Evolutionary conservation across 2,329 filamentous ascomycete genomes (phyloP), one percentile per base, ranked within the genome.

Genomic region (Penicillium concentricum): DNA sequence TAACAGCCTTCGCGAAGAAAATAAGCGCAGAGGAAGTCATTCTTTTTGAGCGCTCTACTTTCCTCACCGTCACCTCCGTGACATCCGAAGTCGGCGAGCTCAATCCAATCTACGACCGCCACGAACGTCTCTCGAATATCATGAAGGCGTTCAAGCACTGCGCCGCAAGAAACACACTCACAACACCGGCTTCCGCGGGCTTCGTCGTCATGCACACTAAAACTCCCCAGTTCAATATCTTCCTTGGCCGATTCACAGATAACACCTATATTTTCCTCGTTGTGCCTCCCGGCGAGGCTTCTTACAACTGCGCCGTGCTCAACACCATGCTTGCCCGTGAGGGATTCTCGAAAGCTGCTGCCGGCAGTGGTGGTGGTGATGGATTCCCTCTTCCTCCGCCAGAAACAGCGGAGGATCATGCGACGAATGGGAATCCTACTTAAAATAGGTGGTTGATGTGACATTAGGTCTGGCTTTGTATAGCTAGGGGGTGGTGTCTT

Each of bases 121-220:
- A 96, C 67, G 94, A 99, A 80, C 89, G 90, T 65, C 90, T 99
- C 70, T 94, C 89, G 60, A 97, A 96, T 74, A 97, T 99, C 70
- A 89, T 99, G 77, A 99, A 99, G 79, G 92, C 93, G 57, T 97
- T 97, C 80, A 99, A 97, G 80, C 93, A 97, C 78, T 85, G 75
- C 56, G 74, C 74, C n/a, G 76, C 76, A 38, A 67, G 74, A 28
- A 79, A 77, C 58, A 79, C 76, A 18, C 74, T 76, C 56, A 77
- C 76, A 9, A 79, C 71, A 3, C 76, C 74, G 4, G 73, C 69
- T 13, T 74, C 72, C 1, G 76, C 74, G 32, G 75, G 74, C 26
- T 78, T 80, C 57, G 61, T 77, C 28, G 73, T 78, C 51, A 78
- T 79, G 74, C 76, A 79, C 56, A 77, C 78, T 50, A 81, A 81